Evolutionary conservation across 495 filamentous ascomycete species (phyloP).

Genomic region (Jackrogersella multiformis): DNA sequence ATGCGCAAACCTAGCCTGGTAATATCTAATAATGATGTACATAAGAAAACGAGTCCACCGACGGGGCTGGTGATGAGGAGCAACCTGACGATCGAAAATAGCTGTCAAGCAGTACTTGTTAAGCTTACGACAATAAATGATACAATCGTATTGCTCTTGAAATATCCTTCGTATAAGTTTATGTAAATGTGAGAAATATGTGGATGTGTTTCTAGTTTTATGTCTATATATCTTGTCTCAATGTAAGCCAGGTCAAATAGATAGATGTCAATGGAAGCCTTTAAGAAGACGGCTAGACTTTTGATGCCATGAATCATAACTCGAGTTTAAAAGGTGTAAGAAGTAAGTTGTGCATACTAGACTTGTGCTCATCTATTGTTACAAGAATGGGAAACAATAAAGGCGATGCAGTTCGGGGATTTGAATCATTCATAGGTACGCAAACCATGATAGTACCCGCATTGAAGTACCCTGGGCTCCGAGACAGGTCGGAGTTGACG

Average conservation of each 20-base stretch:
- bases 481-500: slow-evolving; percentile 35
- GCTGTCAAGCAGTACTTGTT: slow-evolving; percentile 43
- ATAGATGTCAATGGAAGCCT: no score
- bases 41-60: slow-evolving; percentile 39
- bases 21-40: slow-evolving; percentile 52
- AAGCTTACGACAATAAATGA: slow-evolving; percentile 47
- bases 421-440: not conserved
- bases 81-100: slow-evolving; percentile 29
- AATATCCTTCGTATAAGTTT: not conserved
- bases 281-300: no score
- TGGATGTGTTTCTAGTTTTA: not conserved
- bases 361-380: no score
- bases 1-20: slow-evolving; percentile 50
- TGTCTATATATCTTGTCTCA: no score
- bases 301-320: no score
- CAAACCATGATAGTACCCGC: not conserved
- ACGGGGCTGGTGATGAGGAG: slow-evolving; percentile 24
- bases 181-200: not conserved
- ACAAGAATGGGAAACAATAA: not conserved
- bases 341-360: no score
- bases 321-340: no score
- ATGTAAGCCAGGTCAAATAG: no score
- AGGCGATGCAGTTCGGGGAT: not conserved
- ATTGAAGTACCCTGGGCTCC: slow-evolving; percentile 12
- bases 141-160: slow-evolving; percentile 48